Evolutionary conservation across 2,329 filamentous ascomycete species (phyloP), one percentile per base, ranked within the genome.

Genomic region (Pseudogymnoascus sp.): DNA sequence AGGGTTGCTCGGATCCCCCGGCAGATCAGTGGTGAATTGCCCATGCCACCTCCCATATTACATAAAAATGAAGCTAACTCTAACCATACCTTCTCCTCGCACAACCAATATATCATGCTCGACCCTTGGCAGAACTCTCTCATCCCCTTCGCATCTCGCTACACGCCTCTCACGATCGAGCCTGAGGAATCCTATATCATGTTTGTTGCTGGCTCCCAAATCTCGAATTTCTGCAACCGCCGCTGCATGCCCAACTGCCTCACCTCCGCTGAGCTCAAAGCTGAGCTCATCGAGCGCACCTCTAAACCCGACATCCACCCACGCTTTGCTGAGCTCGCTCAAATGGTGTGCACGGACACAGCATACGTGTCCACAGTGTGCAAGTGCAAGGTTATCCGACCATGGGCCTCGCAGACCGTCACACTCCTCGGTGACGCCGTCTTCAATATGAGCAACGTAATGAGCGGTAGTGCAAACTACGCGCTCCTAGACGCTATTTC

Each of bases 101-200:
- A 60, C 2, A 70, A 68, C 37, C 67, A 70, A 58, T 67, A 69
- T 60, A 69, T 70, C 21, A 60, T 69, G 17, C 36, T 69, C 5
- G 66, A 68, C 54, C 64, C 65, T 8, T 70, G 67, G 68, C 62
- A 67, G 7, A 69, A 69, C 39, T 66, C 68, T 5, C 21, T 58
- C 9, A 66, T 67, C 26, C 60, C 60, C 13, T 68, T 62, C 61
- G 64, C 68, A 29, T 67, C 65, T 8, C 47, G 63, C 13, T 66
- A 64, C 31, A 63, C 65, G 15, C 62, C 64, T 15, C 58, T 60
- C 3, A 65, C 68, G 5, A 66, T 69, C 5, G 62, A 39, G 1
- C 60, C 64, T 29, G 65, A 67, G 11, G 68, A 69, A 54, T 69
- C 68, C 1, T 70, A 68, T 47, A 69, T 70, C 31, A 70, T 69